Evolutionary conservation across 257 asterid species (phyloP).

Genomic region (Solanum sejunctum): DNA sequence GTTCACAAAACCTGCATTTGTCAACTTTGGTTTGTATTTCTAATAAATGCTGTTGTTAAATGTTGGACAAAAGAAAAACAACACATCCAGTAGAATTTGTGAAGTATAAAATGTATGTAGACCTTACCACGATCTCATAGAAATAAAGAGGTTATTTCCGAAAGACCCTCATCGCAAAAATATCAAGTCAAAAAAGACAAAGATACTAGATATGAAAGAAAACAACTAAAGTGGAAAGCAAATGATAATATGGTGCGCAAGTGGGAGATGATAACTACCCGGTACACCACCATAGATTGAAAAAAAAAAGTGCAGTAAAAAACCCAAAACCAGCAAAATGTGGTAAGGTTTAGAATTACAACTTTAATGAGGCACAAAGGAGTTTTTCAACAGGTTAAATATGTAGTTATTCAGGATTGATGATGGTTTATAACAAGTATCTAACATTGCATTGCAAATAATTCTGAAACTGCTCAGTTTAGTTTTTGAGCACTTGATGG

Average conservation of each 20-base stretch:
- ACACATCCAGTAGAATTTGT: too few species aligned
- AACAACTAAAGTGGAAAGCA: too few species aligned
- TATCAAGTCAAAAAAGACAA: too few species aligned
- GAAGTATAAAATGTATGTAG: too few species aligned
- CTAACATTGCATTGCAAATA: background rate
- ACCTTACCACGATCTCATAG: too few species aligned
- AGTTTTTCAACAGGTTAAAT: background rate
- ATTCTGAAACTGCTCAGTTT: background rate
- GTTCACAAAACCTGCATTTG: background rate
- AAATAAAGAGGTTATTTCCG: too few species aligned
- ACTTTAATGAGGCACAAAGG: background rate
- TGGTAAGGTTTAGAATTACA: background rate
- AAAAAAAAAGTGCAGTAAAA: background rate
- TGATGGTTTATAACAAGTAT: background rate
- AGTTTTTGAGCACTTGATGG: constrained; percentile 2
- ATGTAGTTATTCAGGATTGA: background rate
- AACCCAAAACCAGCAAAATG: background rate
- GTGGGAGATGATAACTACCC: background rate
- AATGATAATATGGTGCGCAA: too few species aligned
- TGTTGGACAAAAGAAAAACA: background rate
- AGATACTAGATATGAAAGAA: too few species aligned
- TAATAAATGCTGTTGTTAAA: background rate
- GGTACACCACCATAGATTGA: background rate
- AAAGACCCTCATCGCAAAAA: too few species aligned
- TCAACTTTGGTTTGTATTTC: background rate